A percentile compares a stretch with the other conserved stretches of the same genome.
These are phyloP conservation scores for Phlyctochytrium planicorne DNA, from an alignment of 192 early-diverging fungal genomes.

Conservation along the genomic window DNA sequence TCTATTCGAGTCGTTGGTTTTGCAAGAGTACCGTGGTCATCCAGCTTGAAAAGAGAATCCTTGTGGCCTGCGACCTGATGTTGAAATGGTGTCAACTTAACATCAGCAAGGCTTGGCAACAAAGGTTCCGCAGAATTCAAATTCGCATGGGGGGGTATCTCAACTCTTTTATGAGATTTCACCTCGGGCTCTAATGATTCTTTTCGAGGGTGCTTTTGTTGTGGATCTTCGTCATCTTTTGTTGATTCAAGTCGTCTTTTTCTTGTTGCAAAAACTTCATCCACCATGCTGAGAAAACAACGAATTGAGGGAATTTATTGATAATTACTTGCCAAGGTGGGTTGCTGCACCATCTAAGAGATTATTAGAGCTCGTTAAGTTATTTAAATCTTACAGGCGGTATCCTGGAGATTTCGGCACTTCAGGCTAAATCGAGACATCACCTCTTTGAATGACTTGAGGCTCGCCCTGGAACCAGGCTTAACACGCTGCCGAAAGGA, in stretches of 20 bases:
- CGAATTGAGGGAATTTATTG: too few relatives aligned
- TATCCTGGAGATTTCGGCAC: conserved; percentile 27
- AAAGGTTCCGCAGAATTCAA: too few relatives aligned
- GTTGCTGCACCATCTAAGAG: neutral
- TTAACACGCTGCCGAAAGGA: neutral
- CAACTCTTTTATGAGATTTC: too few relatives aligned
- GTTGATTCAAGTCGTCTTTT: too few relatives aligned
- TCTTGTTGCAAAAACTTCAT: too few relatives aligned
- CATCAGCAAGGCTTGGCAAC: too few relatives aligned
- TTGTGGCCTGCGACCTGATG: conserved; percentile 20
- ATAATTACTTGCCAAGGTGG: too few relatives aligned
- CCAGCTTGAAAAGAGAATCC: neutral
- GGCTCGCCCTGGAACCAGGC: conserved; percentile 8
- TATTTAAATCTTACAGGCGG: neutral
- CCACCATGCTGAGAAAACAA: too few relatives aligned
- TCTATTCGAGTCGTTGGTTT: conserved; percentile 39
- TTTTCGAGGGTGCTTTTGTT: too few relatives aligned
- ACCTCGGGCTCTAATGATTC: too few relatives aligned
- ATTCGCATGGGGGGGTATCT: too few relatives aligned
- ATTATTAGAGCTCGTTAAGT: neutral
- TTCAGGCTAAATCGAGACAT: conserved; percentile 25
- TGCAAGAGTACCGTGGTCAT: conserved; percentile 55
- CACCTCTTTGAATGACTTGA: conserved; percentile 25
- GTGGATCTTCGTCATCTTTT: too few relatives aligned
- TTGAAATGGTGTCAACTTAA: neutral